Evolutionary conservation across 768 basidiomycete species (phyloP), one percentile per base, ranked within the genome.

Genomic region (Lactarius akahatsu): DNA sequence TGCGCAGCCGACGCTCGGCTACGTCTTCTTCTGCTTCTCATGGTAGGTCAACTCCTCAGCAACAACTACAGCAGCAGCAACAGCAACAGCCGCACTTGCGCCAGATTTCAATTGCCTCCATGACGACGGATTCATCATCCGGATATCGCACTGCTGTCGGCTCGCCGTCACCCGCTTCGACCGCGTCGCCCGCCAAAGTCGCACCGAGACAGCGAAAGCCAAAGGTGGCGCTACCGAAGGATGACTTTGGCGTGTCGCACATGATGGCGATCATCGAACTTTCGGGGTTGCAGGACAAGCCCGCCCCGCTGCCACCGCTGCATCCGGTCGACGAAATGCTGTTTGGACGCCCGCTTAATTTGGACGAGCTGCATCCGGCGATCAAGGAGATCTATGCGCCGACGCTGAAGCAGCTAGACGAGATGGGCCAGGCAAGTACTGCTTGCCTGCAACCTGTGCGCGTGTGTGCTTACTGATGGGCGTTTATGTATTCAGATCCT

Each of bases 261-360:
- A 94, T 97, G 92, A 83, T 97, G 83, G 89, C 92, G 30, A 81
- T 96, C 52, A 94, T 97, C 63, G 89, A 94, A 75, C 82, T 83
- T 43, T 86, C 85, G 30, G 73, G 75, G 47, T 72, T 78, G 61
- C 72, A 74, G 38, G 80, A 76, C 64, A 74, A 73, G 59, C 72
- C 76, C 50, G 76, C 77, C 45, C 59, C 71, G 4, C 77, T 79
- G n/a, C 69, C 74, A 23, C 79, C 79, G 23, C 70, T 86, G 67
- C 82, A 91, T 66, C 82, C 85, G n/a, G 85, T 89, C 26, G 90
- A 91, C 60, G 88, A 86, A 68, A 71, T 90, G 74, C 70, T 93
- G 61, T 93, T 94, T 74, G 92, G 92, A 3, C 76, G 81, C 50
- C 81, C 81, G 16, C 63, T 91, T 50, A 84, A 91, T 69, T 65